Conservation (phyloP, 2,329 filamentous ascomycete species). For the Phialemoniopsis sp. region DNA sequence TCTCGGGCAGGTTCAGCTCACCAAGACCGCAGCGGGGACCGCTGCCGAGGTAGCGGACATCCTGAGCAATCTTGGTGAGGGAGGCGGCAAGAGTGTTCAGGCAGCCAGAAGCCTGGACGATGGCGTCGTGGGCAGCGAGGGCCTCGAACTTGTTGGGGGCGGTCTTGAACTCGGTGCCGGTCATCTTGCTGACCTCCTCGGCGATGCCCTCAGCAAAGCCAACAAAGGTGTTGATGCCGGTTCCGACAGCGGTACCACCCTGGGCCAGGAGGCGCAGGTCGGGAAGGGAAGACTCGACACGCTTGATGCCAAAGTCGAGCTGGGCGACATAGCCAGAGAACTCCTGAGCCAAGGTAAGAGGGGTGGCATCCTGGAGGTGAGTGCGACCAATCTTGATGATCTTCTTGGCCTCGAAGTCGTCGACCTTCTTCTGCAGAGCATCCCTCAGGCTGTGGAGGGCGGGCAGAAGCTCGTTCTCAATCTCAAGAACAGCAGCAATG, state of each 20-base stretch:
- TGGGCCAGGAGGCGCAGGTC: conserved; percentile 86
- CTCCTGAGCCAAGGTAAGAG: conserved; percentile 91
- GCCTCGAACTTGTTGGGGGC: conserved; percentile 99
- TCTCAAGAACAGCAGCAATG: conserved; percentile 92
- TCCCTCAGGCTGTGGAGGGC: conserved; percentile 76
- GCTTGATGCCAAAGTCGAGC: conserved; percentile 84
- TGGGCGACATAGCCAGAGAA: conserved; percentile 97
- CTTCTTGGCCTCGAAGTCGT: conserved; percentile 76
- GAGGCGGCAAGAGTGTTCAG: conserved; percentile 90
- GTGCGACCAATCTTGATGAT: conserved; percentile 99
- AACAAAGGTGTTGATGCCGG: conserved; percentile 94
- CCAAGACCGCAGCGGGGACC: conserved; percentile 94
- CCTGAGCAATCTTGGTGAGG: conserved; percentile 97
- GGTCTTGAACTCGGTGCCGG: conserved; percentile 88
- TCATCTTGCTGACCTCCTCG: conserved; percentile 86
- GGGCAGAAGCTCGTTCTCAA: conserved; percentile 82
- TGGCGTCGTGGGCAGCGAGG: conserved; percentile 89
- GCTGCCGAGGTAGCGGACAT: conserved; percentile 94
- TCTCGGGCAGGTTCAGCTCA: conserved; percentile 90
- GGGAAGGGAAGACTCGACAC: conserved; percentile 77
- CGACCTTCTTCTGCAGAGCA: conserved; percentile 82
- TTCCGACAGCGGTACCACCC: conserved; percentile 94
- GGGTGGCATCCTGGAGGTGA: conserved; percentile 95
- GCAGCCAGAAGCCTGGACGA: conserved; percentile 89
- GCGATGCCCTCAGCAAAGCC: conserved; percentile 95